Percentiles rank a stretch among this genome's conserved stretches.
Evolutionary conservation across 73 alveolate species (phyloP).

Genomic region (Tetrahymena malaccensis): DNA sequence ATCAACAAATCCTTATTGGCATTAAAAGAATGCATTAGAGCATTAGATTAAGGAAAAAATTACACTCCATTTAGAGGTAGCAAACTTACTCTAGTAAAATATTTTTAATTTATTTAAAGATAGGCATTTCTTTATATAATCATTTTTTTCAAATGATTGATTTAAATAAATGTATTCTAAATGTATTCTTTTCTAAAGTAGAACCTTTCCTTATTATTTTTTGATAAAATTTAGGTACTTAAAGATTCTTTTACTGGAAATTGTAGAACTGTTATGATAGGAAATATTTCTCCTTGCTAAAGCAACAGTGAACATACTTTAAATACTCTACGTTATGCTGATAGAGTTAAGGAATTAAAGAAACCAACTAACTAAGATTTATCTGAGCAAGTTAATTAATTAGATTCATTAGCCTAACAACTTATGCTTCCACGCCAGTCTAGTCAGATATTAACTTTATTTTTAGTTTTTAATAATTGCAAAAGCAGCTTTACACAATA

Average conservation of each 20-base stretch:
- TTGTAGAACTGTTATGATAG: conserved; percentile 98
- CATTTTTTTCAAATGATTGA: too few relatives aligned
- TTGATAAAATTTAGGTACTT: conserved; percentile 57
- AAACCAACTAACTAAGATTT: conserved; percentile 55
- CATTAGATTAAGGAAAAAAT: conserved; percentile 94
- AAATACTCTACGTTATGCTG: conserved; percentile 99
- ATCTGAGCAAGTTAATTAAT: conserved; percentile 9
- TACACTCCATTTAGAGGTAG: conserved; percentile 99
- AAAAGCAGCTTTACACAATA: conserved; percentile 2
- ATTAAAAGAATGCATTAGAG: conserved; percentile 99
- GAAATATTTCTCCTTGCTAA: conserved; percentile 95
- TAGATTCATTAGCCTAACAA: conserved; percentile 37
- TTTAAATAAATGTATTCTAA: too few relatives aligned
- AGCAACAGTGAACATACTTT: conserved; percentile 97
- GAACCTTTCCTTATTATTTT: not conserved
- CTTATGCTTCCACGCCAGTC: conserved; percentile 58
- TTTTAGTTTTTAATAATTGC: not conserved
- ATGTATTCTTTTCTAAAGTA: too few relatives aligned
- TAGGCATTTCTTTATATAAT: too few relatives aligned
- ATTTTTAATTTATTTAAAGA: not conserved
- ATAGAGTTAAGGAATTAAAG: conserved; percentile 99
- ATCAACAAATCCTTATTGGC: conserved; percentile 98
- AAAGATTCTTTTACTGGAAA: conserved; percentile 99
- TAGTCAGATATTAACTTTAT: not conserved
- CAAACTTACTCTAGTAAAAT: conserved; percentile 78